Conservation (phyloP, 2,329 filamentous ascomycete genomes). For the Colletotrichum tabaci region DNA sequence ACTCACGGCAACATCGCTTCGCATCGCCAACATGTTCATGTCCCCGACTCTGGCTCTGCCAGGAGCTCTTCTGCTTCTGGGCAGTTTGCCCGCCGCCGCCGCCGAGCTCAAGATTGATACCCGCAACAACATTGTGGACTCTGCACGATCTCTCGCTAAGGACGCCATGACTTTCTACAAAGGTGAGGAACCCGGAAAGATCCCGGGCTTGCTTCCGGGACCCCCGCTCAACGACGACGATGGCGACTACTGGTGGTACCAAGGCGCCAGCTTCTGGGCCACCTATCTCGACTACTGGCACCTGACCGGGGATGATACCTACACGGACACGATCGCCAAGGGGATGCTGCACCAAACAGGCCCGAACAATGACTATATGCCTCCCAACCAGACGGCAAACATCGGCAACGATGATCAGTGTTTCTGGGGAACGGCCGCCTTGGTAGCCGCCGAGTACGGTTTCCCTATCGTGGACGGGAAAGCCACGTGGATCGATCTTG, state of each 20-base stretch:
- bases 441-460: slow-evolving; percentile 69
- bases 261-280: slow-evolving; percentile 50
- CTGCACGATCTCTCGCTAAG: slow-evolving; percentile 46
- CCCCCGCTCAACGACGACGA: slow-evolving; percentile 42
- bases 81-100: not conserved
- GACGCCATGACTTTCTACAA: slow-evolving; percentile 51
- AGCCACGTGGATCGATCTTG: slow-evolving; percentile 68
- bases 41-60: not conserved
- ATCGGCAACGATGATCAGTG: slow-evolving; percentile 73
- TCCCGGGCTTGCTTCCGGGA: slow-evolving; percentile 50
- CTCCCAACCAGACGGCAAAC: slow-evolving; percentile 58
- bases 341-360: slow-evolving; percentile 64
- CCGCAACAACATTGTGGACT: slow-evolving; percentile 43
- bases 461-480: slow-evolving; percentile 62
- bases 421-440: slow-evolving; percentile 71
- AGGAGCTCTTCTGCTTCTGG: slow-evolving; percentile 4
- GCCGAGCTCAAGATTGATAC: slow-evolving; percentile 26
- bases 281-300: slow-evolving; percentile 58
- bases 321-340: slow-evolving; percentile 63
- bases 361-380: slow-evolving; percentile 64
- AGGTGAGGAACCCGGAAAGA: slow-evolving; percentile 49
- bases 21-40: not conserved
- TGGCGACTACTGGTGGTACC: slow-evolving; percentile 56
- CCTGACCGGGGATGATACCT: slow-evolving; percentile 62
- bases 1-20: not conserved